These are phyloP conservation scores for Beauveria varroae DNA, from an alignment of 2,329 filamentous ascomycete species.

Conservation along the genomic window DNA sequence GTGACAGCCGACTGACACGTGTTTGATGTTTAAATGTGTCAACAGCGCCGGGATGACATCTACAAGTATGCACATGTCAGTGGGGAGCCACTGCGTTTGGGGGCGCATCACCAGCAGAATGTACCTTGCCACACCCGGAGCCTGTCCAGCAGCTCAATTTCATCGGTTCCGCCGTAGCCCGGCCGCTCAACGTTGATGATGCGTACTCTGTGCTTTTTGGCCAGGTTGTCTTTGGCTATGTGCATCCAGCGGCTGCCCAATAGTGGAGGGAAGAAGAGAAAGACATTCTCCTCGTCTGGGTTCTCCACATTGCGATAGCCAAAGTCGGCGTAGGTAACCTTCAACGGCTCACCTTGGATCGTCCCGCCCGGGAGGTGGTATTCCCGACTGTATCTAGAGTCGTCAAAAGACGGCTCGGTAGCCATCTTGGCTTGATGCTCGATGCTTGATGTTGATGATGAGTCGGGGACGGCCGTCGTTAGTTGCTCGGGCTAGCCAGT, in stretches of 20 bases:
- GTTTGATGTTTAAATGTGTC: constrained; percentile 23
- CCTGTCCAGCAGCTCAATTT: constrained; percentile 16
- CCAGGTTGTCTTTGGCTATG: constrained; percentile 25
- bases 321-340: constrained; percentile 23
- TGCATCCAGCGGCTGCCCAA: constrained; percentile 23
- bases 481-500: neutral
- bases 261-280: constrained; percentile 23
- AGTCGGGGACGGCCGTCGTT: neutral
- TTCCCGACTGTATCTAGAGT: constrained; percentile 17
- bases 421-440: neutral
- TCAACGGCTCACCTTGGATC: neutral
- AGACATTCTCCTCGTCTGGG: constrained; percentile 20
- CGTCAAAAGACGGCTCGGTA: constrained; percentile 12
- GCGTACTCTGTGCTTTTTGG: constrained; percentile 24
- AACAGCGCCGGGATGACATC: constrained; percentile 25
- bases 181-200: constrained; percentile 27
- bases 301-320: constrained; percentile 22
- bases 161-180: constrained; percentile 27
- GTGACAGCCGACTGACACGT: constrained; percentile 23
- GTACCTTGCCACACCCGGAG: constrained; percentile 23
- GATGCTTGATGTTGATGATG: neutral
- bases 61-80: neutral
- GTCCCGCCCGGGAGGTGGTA: constrained; percentile 16
- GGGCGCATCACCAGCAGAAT: neutral
- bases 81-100: neutral